Evolutionary conservation across 164 flowering plant genomes (phyloP).

Genomic region (Umbilicus rupestris): DNA sequence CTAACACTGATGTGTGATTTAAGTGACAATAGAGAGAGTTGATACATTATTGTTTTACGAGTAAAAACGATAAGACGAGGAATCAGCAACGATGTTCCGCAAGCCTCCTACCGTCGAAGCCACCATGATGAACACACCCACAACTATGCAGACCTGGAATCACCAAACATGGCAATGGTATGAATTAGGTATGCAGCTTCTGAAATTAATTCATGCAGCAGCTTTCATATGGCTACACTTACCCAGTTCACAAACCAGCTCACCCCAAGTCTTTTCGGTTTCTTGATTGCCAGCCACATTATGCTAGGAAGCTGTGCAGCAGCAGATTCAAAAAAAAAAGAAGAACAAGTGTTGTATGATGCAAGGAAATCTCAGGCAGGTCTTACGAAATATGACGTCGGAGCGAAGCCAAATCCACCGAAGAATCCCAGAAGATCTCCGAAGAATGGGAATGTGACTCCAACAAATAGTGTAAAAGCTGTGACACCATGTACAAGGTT

Average conservation of each 20-base stretch:
- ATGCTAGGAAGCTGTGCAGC: constrained; percentile 63
- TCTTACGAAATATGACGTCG: constrained; percentile 81
- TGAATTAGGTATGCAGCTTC: no score
- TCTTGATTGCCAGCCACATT: constrained; percentile 67
- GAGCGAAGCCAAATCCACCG: constrained; percentile 91
- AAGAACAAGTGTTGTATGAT: background rate
- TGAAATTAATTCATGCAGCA: background rate
- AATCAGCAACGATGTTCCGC: constrained; percentile 56
- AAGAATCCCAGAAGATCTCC: constrained; percentile 95
- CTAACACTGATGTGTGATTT: no score
- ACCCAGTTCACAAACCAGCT: constrained; percentile 87
- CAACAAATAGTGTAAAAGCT: constrained; percentile 76
- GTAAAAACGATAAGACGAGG: constrained; percentile 68
- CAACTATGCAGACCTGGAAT: constrained; percentile 48
- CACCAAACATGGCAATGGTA: background rate
- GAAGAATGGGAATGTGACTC: constrained; percentile 83
- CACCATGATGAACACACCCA: constrained; percentile 74
- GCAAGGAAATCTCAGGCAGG: background rate
- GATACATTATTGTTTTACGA: constrained; percentile 14
- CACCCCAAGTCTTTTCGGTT: constrained; percentile 56
- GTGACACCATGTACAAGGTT: constrained; percentile 12
- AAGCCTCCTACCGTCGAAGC: constrained; percentile 80
- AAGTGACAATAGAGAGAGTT: no score
- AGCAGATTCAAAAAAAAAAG: background rate
- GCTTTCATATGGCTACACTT: constrained; percentile 10